Base-by-base conservation (phyloP, 371 early-diverging fungal species). In the Vairimorpha necatrix region DNA sequence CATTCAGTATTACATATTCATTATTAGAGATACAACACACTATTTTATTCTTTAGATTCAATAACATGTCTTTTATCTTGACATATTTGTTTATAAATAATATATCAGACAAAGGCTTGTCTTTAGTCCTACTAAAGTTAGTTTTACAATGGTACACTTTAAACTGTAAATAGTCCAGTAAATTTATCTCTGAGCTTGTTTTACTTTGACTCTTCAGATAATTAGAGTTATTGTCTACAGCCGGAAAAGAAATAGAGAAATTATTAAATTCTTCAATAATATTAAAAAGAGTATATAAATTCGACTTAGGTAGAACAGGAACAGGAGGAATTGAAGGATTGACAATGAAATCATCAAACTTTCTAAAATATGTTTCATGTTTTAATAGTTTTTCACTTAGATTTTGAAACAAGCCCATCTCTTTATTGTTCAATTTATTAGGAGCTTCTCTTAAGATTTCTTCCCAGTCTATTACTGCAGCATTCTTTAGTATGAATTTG, bases 51-150 rank as follows among this genome's bases (percentile, higher is more conserved):
- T 56, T 56, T 9, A 56, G 2, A 2, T 2, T 3, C 2, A 28
- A 11, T 28, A 28, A 28, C 58, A 56, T 22, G 1, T 56, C 30
- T 56, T 56, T 56, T 9, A 56, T 4, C 30, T 56, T 56, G 13
- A 56, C 58, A 56, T 56, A 56, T 26, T 56, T 56, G 30, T 56
- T 56, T 9, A 56, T 28, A 56, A 56, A 56, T 28, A 22, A 56
- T 4, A 56, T 56, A 7, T 26, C 20, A 56, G 3, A 13, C 7
- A 56, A 16, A 56, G 13, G 20, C 13, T 4, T 28, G 30, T 56
- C 58, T 56, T 56, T 56, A 18, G 24, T 56, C 30, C 58, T 56
- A 56, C 30, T 56, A 56, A 56, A 56, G 30, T 56, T 32, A 26
- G 26, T 7, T 56, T 18, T 56, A 16, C 2, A 16, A 16, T 26